Evolutionary conservation across 2,329 filamentous ascomycete genomes (phyloP), one percentile per base, ranked within the genome.

Genomic region (Verticillium nonalfalfae): DNA sequence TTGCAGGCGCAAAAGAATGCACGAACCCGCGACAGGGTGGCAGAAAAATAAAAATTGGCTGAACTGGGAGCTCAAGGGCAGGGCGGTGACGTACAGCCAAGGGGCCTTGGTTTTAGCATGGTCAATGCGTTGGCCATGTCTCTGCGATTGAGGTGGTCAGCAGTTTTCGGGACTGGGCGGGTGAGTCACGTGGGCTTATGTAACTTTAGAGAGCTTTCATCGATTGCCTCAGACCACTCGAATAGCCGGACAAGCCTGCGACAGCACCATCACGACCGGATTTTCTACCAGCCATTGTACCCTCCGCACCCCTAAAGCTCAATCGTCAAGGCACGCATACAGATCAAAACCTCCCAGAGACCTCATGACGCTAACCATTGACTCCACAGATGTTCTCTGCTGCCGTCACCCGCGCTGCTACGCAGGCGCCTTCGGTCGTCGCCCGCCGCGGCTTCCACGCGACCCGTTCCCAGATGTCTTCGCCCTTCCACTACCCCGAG

Each of bases 401-500:
- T 76, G 84, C 86, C 79, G 83, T 79, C 71, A 71, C 79, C 72
- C 85, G 85, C 75, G 84, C 82, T 76, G 78, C 76, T 71, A 75
- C 80, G 69, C 79, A 84, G 76, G 86, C 88, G 75, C 86, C 87
- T 74, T 80, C 84, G 68, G 77, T 88, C 75, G 83, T 93, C 81
- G 85, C 89, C 85, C 92, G 93, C 82, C 93, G 95, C 79, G 92
- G 90, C 81, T 97, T 99, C 89, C 90, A 93, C 79, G 87, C 91
- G 73, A 96, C 94, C 76, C 91, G 91, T 74, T 80, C 90, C 75
- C 92, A 91, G 78, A 81, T 96, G 76, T 86, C 84, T 71, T 96
- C 91, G 76, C 93, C 93, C 67, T 97, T 96, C 89, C 95, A 99
- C 85, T 99, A 99, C 84, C 90, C 94, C 71, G 94, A 98, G 83